These are phyloP conservation scores for Penicillium dipodomyicola DNA, from an alignment of 495 filamentous ascomycete species.

Conservation along the genomic window DNA sequence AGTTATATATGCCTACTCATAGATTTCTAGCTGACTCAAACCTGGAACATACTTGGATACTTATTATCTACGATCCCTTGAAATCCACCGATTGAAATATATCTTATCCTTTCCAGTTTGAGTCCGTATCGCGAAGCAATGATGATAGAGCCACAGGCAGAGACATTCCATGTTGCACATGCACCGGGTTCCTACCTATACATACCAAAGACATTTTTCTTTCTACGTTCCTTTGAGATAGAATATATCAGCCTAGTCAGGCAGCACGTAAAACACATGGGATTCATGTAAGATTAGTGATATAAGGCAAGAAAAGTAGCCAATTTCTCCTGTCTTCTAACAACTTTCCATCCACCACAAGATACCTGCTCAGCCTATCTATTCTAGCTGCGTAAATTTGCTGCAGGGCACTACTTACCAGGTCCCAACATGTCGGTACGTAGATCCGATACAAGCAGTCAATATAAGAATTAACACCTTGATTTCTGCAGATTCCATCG, in stretches of 20 bases:
- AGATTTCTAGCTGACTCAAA: neutral
- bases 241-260: constrained; percentile 1
- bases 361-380: neutral
- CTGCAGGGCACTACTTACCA: neutral
- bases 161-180: neutral
- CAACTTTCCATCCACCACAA: neutral
- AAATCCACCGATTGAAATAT: neutral
- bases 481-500: neutral
- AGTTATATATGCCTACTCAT: too few species aligned
- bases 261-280: neutral
- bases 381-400: neutral
- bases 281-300: neutral
- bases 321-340: neutral
- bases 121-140: neutral
- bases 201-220: neutral
- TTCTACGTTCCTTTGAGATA: neutral
- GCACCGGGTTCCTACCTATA: neutral
- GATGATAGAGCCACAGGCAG: neutral
- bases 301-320: neutral
- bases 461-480: neutral
- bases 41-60: neutral
- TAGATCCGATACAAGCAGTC: neutral
- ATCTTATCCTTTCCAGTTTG: neutral
- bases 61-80: neutral
- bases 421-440: constrained; percentile 3